A percentile compares a stretch with the other conserved stretches of the same genome.
These are phyloP conservation scores for Lasiosphaeria miniovina DNA, from an alignment of 495 filamentous ascomycete genomes.

Conservation along the genomic window DNA sequence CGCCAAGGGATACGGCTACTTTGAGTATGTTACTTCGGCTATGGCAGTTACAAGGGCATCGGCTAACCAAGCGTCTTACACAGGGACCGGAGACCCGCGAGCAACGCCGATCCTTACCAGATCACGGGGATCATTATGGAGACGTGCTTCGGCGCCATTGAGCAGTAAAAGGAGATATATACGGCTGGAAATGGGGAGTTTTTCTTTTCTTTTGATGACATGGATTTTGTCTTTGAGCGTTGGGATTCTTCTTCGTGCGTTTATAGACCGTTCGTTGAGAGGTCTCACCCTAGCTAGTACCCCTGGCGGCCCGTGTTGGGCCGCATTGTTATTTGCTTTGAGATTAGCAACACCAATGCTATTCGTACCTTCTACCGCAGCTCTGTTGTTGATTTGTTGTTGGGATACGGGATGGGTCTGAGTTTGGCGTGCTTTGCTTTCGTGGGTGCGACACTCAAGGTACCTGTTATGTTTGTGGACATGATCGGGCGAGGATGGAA, in stretches of 20 bases:
- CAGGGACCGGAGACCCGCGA: slow-evolving; percentile 61
- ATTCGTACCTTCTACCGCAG: no score
- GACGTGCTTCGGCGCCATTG: slow-evolving; percentile 18
- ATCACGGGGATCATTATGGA: slow-evolving; percentile 38
- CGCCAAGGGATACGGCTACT: slow-evolving; percentile 96
- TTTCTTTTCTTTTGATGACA: slow-evolving; percentile 1
- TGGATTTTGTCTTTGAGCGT: slow-evolving; percentile 7
- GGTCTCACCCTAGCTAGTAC: neutral
- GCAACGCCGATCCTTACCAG: slow-evolving; percentile 91
- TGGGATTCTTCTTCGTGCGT: neutral
- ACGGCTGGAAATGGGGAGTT: slow-evolving; percentile 1
- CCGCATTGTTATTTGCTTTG: no score
- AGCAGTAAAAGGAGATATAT: neutral
- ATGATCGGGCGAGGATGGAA: no score
- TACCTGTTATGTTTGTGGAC: no score
- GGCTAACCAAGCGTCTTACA: no score
- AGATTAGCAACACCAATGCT: no score
- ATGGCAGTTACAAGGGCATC: neutral
- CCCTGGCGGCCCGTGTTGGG: no score
- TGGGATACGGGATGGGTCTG: no score
- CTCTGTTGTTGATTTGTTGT: no score
- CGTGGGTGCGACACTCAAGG: no score
- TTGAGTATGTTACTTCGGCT: slow-evolving; percentile 71
- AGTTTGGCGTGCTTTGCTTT: no score
- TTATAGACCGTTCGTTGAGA: neutral